phyloP scores from a whole-genome alignment of 805 yeast species.

The Candida piceae region DNA sequence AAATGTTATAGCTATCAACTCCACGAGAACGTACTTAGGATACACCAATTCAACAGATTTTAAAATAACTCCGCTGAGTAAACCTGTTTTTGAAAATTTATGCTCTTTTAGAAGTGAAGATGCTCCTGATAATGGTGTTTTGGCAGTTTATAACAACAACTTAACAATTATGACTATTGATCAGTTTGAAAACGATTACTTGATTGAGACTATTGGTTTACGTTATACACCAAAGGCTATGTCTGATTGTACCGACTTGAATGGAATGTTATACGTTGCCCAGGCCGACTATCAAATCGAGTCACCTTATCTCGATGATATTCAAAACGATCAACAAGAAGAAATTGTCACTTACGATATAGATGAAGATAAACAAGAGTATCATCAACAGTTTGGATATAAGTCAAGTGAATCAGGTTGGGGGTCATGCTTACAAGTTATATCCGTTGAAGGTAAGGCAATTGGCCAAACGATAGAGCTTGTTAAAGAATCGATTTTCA shows the following conservation, averaged over 20 bases:
- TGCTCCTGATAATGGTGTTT: slow-evolving; percentile 50
- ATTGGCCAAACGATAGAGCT: slow-evolving; percentile 43
- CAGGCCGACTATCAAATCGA: slow-evolving; percentile 40
- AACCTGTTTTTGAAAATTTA: slow-evolving; percentile 39
- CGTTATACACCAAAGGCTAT: slow-evolving; percentile 48
- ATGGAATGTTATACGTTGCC: slow-evolving; percentile 34
- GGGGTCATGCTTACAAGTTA: slow-evolving; percentile 52
- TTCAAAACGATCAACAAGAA: slow-evolving; percentile 12
- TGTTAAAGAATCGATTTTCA: slow-evolving; percentile 37
- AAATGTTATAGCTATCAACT: slow-evolving; percentile 42
- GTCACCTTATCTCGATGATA: slow-evolving; percentile 26
- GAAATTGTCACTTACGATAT: slow-evolving; percentile 19
- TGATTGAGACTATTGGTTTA: slow-evolving; percentile 37
- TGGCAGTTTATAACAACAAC: slow-evolving; percentile 51
- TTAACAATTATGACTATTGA: slow-evolving; percentile 55
- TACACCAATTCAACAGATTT: slow-evolving; percentile 32
- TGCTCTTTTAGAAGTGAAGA: slow-evolving; percentile 61
- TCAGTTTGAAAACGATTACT: slow-evolving; percentile 28
- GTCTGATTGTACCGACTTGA: slow-evolving; percentile 21
- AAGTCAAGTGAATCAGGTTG: slow-evolving; percentile 27
- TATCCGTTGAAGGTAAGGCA: slow-evolving; percentile 31
- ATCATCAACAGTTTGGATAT: slow-evolving; percentile 44
- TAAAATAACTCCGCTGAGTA: slow-evolving; percentile 43
- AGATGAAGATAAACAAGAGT: slow-evolving; percentile 31
- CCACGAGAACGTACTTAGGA: slow-evolving; percentile 54